Evolutionary conservation across 148 eudicot genomes (phyloP), one percentile per base, ranked within the genome.

Genomic region (Pharnaceum exiguum): DNA sequence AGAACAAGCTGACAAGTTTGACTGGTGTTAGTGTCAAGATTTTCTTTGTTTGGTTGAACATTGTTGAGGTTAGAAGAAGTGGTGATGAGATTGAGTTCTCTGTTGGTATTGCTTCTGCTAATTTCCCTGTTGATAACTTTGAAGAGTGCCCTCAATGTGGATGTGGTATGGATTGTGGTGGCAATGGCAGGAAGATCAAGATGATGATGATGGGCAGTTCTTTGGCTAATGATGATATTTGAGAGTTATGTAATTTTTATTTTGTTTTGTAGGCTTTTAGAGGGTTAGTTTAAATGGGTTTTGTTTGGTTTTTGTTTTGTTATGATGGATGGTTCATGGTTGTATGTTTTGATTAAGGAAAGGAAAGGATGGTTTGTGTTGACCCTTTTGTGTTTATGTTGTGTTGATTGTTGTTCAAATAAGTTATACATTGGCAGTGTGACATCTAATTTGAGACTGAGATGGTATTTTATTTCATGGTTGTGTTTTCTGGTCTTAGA

Each of bases 71-170:
- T 2, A 69, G 45, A 45, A 64, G 82, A 19, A 33, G 21, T 10
- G 94, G 71, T 13, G 94, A 86, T 26, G 63, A 74, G 2, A 70
- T 86, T n/a, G 71, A 66, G 55, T 80, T 82, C 50, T 86, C 95
- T 16, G 87, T 85, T 12, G 88, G 88, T 1, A 73, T 85, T 55
- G 74, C 82, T 4, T 86, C 94, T 39, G 88, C 88, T 2, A 47
- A 62, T 9, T 86, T 86, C 60, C 43, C 63, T 32, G 43, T 79
- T 17, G 78, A 80, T 59, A 82, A 71, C 51, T 86, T 86, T 47
- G 59, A 45, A 2, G 75, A 66, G 19, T 65, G 76, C 33, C 94
- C 94, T 1, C 85, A 78, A 47, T 86, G 94, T 52, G 94, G 88
- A 3, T 86, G 94, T 73, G 94, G 94, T 6, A 59, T 86, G 46